Evolutionary conservation across 75 land plant species (phyloP).

Genomic region (Larix kaempferi): DNA sequence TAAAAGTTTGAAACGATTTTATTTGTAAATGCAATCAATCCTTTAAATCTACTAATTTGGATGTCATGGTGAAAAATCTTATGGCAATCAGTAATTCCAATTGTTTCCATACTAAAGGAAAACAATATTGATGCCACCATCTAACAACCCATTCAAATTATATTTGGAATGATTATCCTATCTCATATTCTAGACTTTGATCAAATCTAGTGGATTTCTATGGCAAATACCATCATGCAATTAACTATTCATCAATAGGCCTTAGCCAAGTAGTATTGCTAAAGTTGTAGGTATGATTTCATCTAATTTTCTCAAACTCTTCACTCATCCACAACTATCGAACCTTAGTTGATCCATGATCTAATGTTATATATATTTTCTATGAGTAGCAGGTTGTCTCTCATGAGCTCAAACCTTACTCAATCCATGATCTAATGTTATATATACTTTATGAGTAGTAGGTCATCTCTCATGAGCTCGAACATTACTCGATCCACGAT

Average conservation of each 20-base stretch:
- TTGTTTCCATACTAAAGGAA: conserved; percentile 63
- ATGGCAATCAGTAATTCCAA: conserved; percentile 69
- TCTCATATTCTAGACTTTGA: conserved; percentile 76
- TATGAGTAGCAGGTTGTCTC: too few species aligned
- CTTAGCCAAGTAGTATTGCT: conserved; percentile 53
- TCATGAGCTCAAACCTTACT: too few species aligned
- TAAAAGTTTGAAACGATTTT: too few species aligned
- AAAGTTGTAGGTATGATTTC: conserved; percentile 44
- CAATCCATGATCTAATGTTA: too few species aligned
- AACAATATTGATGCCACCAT: conserved; percentile 42
- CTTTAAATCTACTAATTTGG: neutral
- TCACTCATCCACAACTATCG: too few species aligned
- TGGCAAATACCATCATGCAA: conserved; percentile 77
- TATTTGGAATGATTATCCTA: conserved; percentile 59
- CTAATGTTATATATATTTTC: too few species aligned
- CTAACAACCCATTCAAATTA: conserved; percentile 58
- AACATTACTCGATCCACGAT: too few species aligned
- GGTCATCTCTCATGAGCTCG: too few species aligned
- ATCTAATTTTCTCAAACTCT: neutral
- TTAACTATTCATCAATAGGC: conserved; percentile 68
- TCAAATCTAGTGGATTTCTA: conserved; percentile 74
- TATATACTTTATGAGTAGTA: too few species aligned
- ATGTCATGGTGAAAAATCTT: conserved; percentile 2
- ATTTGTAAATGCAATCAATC: neutral
- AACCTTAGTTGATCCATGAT: too few species aligned